Conservation (phyloP, 768 basidiomycete genomes). For the Boletus huronensis region DNA sequence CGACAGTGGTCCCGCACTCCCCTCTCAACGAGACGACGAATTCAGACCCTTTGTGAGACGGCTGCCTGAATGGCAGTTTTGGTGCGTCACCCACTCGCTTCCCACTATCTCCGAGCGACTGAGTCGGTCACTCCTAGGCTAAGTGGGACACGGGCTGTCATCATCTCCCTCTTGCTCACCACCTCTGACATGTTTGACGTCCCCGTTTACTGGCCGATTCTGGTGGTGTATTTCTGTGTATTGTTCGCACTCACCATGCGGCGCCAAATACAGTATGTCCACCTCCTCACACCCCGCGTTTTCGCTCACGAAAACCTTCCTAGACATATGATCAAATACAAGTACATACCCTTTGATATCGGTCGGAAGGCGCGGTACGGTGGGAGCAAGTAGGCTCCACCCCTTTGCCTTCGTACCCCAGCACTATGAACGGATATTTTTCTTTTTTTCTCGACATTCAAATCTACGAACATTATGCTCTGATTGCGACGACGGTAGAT, state of each 20-base stretch:
- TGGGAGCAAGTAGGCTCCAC: slow-evolving; percentile 39
- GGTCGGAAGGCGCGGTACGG: slow-evolving; percentile 92
- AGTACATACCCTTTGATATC: slow-evolving; percentile 93
- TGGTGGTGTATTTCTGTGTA: slow-evolving; percentile 95
- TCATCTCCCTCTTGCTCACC: slow-evolving; percentile 77
- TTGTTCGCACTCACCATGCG: slow-evolving; percentile 95
- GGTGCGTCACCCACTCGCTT: slow-evolving; percentile 44
- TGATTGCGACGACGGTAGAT: slow-evolving; percentile 18
- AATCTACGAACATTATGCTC: slow-evolving; percentile 12
- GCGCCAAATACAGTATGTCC: slow-evolving; percentile 85
- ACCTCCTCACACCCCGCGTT: background rate
- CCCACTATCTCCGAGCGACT: background rate
- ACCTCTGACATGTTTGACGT: slow-evolving; percentile 87
- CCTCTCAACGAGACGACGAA: slow-evolving; percentile 81
- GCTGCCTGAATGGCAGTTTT: slow-evolving; percentile 96
- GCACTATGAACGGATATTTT: slow-evolving; percentile 5
- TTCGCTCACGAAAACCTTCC: slow-evolving; percentile 7
- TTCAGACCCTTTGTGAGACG: slow-evolving; percentile 96
- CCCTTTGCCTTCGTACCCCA: background rate
- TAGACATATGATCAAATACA: slow-evolving; percentile 99
- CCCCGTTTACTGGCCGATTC: slow-evolving; percentile 99
- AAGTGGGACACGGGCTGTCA: slow-evolving; percentile 84
- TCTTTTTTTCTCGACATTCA: slow-evolving; percentile 3
- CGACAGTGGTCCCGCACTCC: slow-evolving; percentile 54
- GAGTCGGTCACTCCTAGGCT: slow-evolving; percentile 53